Conservation (phyloP, 2,329 filamentous ascomycete genomes). For the Aspergillus transmontanensis region DNA sequence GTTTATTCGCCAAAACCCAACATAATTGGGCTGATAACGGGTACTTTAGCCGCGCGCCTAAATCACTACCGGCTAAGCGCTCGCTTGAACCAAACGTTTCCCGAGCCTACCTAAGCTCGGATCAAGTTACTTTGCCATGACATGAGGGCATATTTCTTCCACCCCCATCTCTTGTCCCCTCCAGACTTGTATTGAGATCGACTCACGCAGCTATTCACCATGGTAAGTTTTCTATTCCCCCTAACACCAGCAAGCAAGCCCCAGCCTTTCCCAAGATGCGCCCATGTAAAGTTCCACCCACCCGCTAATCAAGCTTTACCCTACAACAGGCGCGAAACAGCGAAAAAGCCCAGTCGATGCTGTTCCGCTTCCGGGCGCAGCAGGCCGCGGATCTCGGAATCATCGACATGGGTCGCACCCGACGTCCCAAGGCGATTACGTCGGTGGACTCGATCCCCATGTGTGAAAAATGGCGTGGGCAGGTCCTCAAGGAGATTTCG, state of each 20-base stretch:
- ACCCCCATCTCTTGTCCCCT: slow-evolving; percentile 22
- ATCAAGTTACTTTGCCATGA: slow-evolving; percentile 24
- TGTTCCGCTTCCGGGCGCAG: slow-evolving; percentile 97
- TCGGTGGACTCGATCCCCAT: slow-evolving; percentile 78
- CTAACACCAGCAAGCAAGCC: not conserved
- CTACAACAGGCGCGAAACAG: slow-evolving; percentile 79
- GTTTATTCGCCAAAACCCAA: not conserved
- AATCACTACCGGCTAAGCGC: slow-evolving; percentile 22
- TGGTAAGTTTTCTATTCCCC: slow-evolving; percentile 27
- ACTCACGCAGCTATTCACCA: slow-evolving; percentile 26
- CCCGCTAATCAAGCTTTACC: not conserved
- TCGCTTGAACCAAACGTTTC: slow-evolving; percentile 21
- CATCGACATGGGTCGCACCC: slow-evolving; percentile 86
- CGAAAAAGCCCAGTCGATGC: slow-evolving; percentile 99
- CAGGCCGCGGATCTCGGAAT: slow-evolving; percentile 96
- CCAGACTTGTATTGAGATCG: slow-evolving; percentile 15
- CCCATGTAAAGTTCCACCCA: not conserved
- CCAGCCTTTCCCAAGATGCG: not conserved
- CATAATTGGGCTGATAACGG: slow-evolving; percentile 3
- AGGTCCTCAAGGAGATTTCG: slow-evolving; percentile 94
- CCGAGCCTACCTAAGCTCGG: slow-evolving; percentile 25
- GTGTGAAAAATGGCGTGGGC: slow-evolving; percentile 97
- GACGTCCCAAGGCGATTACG: slow-evolving; percentile 88
- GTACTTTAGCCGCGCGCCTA: slow-evolving; percentile 27
- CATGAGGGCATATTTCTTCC: slow-evolving; percentile 13